These are phyloP conservation scores for Rhodomyrtus tomentosa DNA, from an alignment of 345 rosid species.

Conservation along the genomic window DNA sequence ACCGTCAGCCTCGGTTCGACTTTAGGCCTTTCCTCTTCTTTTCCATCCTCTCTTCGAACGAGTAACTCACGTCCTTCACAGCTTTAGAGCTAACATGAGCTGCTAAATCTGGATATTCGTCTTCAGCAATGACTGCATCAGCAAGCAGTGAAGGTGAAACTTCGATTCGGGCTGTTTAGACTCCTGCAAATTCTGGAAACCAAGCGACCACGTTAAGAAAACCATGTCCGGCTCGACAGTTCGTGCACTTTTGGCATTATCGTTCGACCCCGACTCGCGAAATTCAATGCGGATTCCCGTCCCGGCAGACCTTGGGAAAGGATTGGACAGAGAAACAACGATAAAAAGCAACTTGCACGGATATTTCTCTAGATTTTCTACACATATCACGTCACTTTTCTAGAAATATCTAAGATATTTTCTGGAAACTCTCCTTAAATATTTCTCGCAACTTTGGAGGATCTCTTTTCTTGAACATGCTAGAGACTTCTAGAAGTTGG, in stretches of 20 bases:
- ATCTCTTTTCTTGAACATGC: too few relatives aligned
- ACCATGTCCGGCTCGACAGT: conserved; percentile 49
- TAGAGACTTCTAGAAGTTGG: too few relatives aligned
- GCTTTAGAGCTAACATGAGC: conserved; percentile 66
- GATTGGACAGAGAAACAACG: too few relatives aligned
- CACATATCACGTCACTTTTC: too few relatives aligned
- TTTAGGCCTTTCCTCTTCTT: conserved; percentile 44
- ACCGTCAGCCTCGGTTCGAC: conserved; percentile 26
- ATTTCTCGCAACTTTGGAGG: too few relatives aligned
- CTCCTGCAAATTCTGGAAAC: conserved; percentile 59
- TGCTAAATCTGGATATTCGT: conserved; percentile 35
- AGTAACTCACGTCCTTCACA: conserved; percentile 70
- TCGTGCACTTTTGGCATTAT: conserved; percentile 66
- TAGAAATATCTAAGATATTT: too few relatives aligned
- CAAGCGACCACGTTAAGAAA: conserved; percentile 9
- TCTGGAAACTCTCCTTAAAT: too few relatives aligned
- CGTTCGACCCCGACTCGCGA: conserved; percentile 71
- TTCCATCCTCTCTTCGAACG: conserved; percentile 77
- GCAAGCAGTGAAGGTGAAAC: conserved; percentile 70
- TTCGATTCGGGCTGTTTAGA: conserved; percentile 39
- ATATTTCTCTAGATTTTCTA: too few relatives aligned
- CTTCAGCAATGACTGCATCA: conserved; percentile 69
- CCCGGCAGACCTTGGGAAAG: conserved; percentile 54
- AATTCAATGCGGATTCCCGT: conserved; percentile 96
- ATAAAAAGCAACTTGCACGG: too few relatives aligned